These are phyloP conservation scores for Colletotrichum brevisporum DNA, from an alignment of 2,329 filamentous ascomycete genomes.

Conservation along the genomic window DNA sequence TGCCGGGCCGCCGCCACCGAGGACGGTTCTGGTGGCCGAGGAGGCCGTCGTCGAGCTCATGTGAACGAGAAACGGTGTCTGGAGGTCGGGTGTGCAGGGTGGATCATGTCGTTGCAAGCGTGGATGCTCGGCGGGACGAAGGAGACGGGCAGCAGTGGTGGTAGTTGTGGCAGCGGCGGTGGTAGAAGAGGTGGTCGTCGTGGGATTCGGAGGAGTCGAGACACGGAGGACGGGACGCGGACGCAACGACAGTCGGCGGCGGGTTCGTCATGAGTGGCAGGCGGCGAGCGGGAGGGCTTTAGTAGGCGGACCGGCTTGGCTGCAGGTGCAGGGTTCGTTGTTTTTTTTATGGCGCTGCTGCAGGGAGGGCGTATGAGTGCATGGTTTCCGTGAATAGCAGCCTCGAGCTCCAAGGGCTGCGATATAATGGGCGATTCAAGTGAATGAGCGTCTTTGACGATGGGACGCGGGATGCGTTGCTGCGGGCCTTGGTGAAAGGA, in stretches of 20 bases:
- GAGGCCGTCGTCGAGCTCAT: constrained; percentile 38
- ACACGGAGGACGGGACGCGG: constrained; percentile 32
- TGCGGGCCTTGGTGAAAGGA: constrained; percentile 28
- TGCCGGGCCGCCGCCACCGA: constrained; percentile 36
- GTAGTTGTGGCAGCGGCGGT: neutral
- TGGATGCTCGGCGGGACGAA: constrained; percentile 7
- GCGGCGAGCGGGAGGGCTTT: constrained; percentile 18
- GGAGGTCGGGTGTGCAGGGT: constrained; percentile 12
- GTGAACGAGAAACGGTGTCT: constrained; percentile 32
- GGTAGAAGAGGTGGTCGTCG: constrained; percentile 1
- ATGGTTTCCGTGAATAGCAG: constrained; percentile 30
- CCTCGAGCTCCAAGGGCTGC: neutral
- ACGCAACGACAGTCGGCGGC: constrained; percentile 33
- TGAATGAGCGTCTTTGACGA: constrained; percentile 35
- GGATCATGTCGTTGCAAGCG: constrained; percentile 37
- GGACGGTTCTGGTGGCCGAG: constrained; percentile 40
- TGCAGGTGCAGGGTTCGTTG: constrained; percentile 8
- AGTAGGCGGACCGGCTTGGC: constrained; percentile 15
- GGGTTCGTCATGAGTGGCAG: constrained; percentile 40
- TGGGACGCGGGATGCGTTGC: constrained; percentile 3
- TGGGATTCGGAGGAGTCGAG: constrained; percentile 29
- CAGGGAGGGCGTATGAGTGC: constrained; percentile 15
- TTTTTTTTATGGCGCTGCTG: constrained; percentile 20
- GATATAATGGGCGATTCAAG: constrained; percentile 18
- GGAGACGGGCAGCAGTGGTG: neutral